Percentiles rank a stretch among this genome's conserved stretches.
Evolutionary conservation across 176 grass and related monocot species (phyloP).

Genomic region (Musa schizocarpa): DNA sequence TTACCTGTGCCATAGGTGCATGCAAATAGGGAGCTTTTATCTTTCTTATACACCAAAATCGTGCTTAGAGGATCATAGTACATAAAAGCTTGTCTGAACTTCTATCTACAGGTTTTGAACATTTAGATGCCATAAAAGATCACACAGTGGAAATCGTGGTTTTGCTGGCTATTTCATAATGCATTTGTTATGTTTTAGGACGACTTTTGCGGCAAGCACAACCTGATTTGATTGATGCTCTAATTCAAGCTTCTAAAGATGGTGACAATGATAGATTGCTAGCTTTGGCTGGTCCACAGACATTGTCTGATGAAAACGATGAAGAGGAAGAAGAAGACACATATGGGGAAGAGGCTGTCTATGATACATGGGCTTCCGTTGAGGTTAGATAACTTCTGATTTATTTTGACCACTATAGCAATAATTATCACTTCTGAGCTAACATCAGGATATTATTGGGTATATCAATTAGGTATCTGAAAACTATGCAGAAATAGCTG

Average conservation of each 20-base stretch:
- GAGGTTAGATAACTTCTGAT: neutral
- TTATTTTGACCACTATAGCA: neutral
- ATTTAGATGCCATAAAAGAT: neutral
- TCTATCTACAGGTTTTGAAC: neutral
- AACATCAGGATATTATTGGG: neutral
- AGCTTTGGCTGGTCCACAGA: slow-evolving; percentile 32
- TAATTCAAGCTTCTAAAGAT: slow-evolving; percentile 81
- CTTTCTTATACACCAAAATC: too few relatives aligned
- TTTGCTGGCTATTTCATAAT: neutral
- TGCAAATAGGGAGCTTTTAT: neutral
- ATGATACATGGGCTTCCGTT: neutral
- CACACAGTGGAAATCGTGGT: slow-evolving; percentile 2
- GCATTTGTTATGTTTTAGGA: slow-evolving; percentile 41
- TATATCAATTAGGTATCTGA: slow-evolving; percentile 42
- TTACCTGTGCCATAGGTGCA: neutral
- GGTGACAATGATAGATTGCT: slow-evolving; percentile 48
- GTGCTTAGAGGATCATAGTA: neutral
- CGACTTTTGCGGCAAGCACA: slow-evolving; percentile 68
- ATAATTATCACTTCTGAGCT: slow-evolving; percentile 11
- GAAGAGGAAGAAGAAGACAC: slow-evolving; percentile 39
- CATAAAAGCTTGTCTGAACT: neutral
- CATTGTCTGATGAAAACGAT: slow-evolving; percentile 24
- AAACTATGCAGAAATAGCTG: slow-evolving; percentile 52
- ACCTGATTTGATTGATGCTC: slow-evolving; percentile 86
- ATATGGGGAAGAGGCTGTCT: slow-evolving; percentile 38